phyloP scores from a whole-genome alignment of 345 rosid species.

The Eucalyptus viminalis region DNA sequence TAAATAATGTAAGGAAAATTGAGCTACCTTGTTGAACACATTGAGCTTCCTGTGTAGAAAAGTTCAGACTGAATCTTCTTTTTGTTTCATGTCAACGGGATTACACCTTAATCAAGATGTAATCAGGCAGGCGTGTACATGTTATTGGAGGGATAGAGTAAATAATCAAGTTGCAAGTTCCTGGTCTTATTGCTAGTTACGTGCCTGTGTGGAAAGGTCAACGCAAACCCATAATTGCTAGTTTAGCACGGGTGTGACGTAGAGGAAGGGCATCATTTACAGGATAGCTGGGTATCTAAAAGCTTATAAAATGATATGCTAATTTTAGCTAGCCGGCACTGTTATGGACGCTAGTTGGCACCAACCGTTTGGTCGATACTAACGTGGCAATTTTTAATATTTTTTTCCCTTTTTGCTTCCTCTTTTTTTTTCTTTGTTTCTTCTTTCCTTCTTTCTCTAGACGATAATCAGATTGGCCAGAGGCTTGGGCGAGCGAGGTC shows the following conservation, averaged over 20 bases:
- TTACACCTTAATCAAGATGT: neutral
- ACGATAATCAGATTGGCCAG: rapidly evolving
- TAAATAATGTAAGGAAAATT: too few species aligned
- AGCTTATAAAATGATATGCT: neutral
- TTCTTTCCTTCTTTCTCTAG: too few species aligned
- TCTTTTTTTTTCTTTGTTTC: rapidly evolving
- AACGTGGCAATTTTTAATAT: rapidly evolving
- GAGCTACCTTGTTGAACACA: too few species aligned
- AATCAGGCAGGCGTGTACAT: neutral
- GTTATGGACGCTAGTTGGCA: rapidly evolving
- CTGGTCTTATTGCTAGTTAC: too few species aligned
- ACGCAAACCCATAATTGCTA: too few species aligned
- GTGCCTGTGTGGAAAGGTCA: too few species aligned
- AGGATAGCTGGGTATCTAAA: neutral
- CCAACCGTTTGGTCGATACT: rapidly evolving
- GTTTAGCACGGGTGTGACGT: too few species aligned
- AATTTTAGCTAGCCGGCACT: too few species aligned
- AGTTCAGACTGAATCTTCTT: neutral
- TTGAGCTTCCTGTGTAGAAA: too few species aligned
- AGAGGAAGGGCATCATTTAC: neutral
- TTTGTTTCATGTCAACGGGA: neutral
- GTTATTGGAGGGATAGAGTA: neutral
- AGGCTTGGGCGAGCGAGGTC: rapidly evolving
- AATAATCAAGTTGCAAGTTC: neutral
- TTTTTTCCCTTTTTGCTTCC: too few species aligned